Evolutionary conservation across 345 rosid species (phyloP).

Genomic region (Moringa oleifera): DNA sequence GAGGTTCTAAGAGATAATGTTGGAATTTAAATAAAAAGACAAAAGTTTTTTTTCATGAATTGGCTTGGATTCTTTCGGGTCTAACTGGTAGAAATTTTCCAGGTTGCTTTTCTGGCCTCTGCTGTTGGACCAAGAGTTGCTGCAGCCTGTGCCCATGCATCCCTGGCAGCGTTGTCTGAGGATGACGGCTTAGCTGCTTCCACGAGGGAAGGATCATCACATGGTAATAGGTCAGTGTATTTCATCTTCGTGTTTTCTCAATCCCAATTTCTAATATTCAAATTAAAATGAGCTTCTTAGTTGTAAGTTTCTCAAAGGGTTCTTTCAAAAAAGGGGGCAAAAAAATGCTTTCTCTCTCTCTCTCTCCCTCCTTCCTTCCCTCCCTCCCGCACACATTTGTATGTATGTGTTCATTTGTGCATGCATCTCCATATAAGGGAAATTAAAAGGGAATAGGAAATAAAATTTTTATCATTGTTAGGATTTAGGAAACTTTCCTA

Average conservation of each 20-base stretch:
- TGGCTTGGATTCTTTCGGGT: conserved; percentile 9
- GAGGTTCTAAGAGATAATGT: neutral
- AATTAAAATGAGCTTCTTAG: neutral
- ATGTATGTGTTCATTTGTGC: too few species aligned
- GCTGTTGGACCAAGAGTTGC: conserved; percentile 99
- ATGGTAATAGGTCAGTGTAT: conserved; percentile 49
- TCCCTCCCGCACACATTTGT: too few species aligned
- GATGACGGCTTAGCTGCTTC: conserved; percentile 25
- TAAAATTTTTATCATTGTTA: too few species aligned
- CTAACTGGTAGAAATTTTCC: conserved; percentile 20
- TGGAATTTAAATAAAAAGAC: conserved; percentile 1
- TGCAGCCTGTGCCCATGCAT: conserved; percentile 97
- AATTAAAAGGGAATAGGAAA: too few species aligned
- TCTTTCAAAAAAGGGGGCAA: too few species aligned
- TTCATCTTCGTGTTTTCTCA: conserved; percentile 6
- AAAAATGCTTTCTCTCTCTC: too few species aligned
- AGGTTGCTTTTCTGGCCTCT: conserved; percentile 97
- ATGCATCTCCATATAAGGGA: too few species aligned
- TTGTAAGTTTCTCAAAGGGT: too few species aligned
- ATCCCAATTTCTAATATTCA: too few species aligned
- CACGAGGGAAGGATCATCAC: conserved; percentile 25
- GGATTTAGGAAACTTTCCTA: neutral
- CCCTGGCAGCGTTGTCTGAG: conserved; percentile 68
- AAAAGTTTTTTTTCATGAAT: neutral
- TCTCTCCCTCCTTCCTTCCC: too few species aligned